Evolutionary conservation across 2,329 filamentous ascomycete genomes (phyloP).

Genomic region (Trichoderma atroviride): DNA sequence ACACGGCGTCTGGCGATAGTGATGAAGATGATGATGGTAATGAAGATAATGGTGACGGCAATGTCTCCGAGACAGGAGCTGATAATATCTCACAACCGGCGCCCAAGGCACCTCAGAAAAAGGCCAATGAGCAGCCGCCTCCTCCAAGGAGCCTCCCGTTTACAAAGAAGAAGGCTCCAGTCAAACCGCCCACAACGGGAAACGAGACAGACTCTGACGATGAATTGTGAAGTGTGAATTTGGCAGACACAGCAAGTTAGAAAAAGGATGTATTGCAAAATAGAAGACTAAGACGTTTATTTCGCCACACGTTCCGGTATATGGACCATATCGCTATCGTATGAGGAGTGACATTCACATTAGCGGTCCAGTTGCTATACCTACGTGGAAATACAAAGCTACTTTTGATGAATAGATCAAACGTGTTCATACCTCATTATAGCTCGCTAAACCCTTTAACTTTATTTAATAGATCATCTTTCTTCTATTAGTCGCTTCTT

Average conservation of each 20-base stretch:
- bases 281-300: not conserved
- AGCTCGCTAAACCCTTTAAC: not conserved
- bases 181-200: slow-evolving; percentile 33
- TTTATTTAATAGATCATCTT: not conserved
- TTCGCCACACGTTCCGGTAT: not conserved
- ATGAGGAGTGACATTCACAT: not conserved
- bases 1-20: slow-evolving; percentile 45
- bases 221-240: slow-evolving; percentile 52
- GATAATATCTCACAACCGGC: not conserved
- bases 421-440: not conserved
- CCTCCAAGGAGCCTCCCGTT: slow-evolving; percentile 51
- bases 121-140: slow-evolving; percentile 38
- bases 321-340: not conserved
- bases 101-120: slow-evolving; percentile 28
- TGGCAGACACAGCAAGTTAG: not conserved
- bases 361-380: not conserved
- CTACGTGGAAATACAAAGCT: not conserved
- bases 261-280: not conserved
- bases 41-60: slow-evolving; percentile 27
- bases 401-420: not conserved
- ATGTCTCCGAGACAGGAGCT: slow-evolving; percentile 1
- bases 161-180: slow-evolving; percentile 39
- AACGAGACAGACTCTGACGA: slow-evolving; percentile 61
- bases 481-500: not conserved
- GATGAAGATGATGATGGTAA: slow-evolving; percentile 43